Percentiles rank a stretch among this genome's conserved stretches.
These are phyloP conservation scores for Nicotiana sylvestris DNA, from an alignment of 257 asterid species.

Conservation along the genomic window DNA sequence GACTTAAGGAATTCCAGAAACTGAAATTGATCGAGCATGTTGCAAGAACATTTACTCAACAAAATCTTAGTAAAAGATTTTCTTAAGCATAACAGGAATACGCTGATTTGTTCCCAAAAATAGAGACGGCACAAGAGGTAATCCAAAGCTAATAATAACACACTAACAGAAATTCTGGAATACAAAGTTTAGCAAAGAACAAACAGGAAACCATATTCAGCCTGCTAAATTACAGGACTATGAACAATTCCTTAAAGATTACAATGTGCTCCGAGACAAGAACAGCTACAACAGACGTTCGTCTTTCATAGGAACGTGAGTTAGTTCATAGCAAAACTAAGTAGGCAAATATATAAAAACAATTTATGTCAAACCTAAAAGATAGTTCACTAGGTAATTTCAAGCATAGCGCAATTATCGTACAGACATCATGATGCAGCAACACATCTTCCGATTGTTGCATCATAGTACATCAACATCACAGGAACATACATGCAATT, in stretches of 20 bases:
- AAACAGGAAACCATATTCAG: neutral
- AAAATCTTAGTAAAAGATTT: neutral
- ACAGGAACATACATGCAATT: neutral
- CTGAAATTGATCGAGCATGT: neutral
- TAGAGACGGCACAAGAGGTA: neutral
- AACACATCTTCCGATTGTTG: constrained; percentile 3
- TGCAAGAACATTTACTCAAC: neutral
- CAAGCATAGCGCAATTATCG: neutral
- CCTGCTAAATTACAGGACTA: neutral
- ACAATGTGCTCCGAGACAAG: neutral
- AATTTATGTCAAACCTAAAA: neutral
- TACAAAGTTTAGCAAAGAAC: neutral
- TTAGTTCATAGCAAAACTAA: neutral
- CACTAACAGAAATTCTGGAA: neutral
- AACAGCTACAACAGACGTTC: neutral
- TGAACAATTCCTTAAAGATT: neutral
- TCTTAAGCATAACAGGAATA: neutral
- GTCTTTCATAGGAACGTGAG: neutral
- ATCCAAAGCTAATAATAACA: neutral
- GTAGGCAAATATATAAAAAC: neutral
- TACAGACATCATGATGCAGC: constrained; percentile 5
- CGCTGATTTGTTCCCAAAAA: neutral
- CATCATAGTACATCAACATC: neutral
- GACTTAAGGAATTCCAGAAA: neutral
- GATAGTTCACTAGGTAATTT: neutral